Conservation (phyloP, 2,329 filamentous ascomycete genomes). For the Shiraia sp. region DNA sequence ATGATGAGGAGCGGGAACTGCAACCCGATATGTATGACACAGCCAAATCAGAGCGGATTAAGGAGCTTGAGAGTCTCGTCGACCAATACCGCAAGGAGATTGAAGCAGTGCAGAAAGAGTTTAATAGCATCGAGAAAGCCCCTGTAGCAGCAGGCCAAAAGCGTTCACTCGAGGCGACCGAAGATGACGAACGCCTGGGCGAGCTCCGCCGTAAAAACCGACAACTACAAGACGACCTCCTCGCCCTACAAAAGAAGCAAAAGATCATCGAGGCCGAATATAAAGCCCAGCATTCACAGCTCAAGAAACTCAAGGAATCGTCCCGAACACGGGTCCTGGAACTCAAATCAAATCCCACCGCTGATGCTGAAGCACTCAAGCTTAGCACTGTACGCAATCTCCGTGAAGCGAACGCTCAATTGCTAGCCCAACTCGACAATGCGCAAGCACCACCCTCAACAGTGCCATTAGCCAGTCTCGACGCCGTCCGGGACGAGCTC, state of each 20-base stretch:
- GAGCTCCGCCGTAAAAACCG: conserved; percentile 87
- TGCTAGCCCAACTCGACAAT: conserved; percentile 71
- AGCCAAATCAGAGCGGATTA: conserved; percentile 72
- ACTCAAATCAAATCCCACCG: conserved; percentile 88
- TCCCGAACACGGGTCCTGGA: conserved; percentile 82
- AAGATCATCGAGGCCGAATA: conserved; percentile 76
- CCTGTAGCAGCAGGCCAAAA: conserved; percentile 60
- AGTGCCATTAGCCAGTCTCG: conserved; percentile 77
- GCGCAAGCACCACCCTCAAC: conserved; percentile 48
- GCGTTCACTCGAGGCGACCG: conserved; percentile 61
- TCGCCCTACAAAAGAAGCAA: conserved; percentile 69
- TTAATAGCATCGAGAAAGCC: conserved; percentile 66
- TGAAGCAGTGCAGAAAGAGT: conserved; percentile 71
- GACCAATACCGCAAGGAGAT: conserved; percentile 85
- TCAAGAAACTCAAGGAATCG: conserved; percentile 67
- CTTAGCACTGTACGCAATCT: conserved; percentile 76
- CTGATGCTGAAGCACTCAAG: conserved; percentile 83
- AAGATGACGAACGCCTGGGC: conserved; percentile 72
- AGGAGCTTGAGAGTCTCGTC: conserved; percentile 81
- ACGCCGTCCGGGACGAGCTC: conserved; percentile 75
- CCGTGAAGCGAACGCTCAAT: conserved; percentile 79
- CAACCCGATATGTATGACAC: conserved; percentile 79
- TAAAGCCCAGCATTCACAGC: conserved; percentile 71
- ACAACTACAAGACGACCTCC: conserved; percentile 77
- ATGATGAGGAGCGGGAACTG: conserved; percentile 86